phyloP scores from a whole-genome alignment of 139 green algal genomes.

The Tetradesmus obliquus region DNA sequence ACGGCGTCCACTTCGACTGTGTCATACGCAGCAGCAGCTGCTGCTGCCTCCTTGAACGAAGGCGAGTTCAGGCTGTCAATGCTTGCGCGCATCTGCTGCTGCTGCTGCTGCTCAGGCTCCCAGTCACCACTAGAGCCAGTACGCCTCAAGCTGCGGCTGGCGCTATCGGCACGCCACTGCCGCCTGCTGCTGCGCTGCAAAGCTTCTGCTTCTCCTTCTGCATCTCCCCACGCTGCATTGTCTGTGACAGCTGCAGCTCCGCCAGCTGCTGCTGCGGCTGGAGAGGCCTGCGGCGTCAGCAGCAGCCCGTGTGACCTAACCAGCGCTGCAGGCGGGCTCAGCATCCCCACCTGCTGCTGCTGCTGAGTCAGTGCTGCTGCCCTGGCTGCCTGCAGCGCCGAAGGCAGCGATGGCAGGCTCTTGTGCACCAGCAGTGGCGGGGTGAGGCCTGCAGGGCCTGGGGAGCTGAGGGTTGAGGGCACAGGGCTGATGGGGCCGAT shows the following conservation, averaged over 20 bases:
- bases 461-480: constrained; percentile 11
- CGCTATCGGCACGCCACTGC: background rate
- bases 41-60: constrained; percentile 13
- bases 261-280: background rate
- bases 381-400: background rate
- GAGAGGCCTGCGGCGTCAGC: background rate
- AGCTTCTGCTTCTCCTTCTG: background rate
- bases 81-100: background rate
- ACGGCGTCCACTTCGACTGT: background rate
- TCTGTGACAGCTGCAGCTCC: background rate
- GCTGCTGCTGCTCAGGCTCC: background rate
- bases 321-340: constrained; percentile 12
- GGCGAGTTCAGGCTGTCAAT: constrained; percentile 30
- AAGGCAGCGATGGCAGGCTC: background rate
- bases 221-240: background rate
- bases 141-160: background rate
- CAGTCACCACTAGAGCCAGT: background rate
- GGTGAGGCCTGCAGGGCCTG: background rate
- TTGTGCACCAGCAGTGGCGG: constrained; percentile 2
- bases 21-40: constrained; percentile 13
- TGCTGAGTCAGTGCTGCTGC: background rate
- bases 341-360: background rate
- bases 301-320: background rate
- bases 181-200: background rate
- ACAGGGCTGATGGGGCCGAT: background rate